Base-by-base conservation (phyloP, 1,284 basidiomycete species). In the Trichosporon ovoides region DNA sequence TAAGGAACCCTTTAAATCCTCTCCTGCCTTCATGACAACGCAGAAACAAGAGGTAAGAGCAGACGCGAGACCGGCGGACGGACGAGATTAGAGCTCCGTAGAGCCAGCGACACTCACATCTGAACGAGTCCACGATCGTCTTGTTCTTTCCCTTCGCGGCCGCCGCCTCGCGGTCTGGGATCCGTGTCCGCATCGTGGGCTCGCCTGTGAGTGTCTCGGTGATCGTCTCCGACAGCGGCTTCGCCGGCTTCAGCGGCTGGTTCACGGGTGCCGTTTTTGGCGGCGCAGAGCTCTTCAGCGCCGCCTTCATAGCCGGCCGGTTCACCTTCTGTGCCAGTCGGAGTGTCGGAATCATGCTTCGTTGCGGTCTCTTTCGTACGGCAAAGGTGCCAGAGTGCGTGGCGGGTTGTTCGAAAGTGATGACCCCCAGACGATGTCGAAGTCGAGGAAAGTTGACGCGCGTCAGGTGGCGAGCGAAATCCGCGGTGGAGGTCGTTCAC, bases 121-220 rank as follows among this genome's bases (percentile, higher is more conserved):
- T 22, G 43, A 48, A 48, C 7, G 43, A 48, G 43, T 48, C 43
- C 7, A 48, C 22, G n/a, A 48, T 48, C 16, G 22, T 48, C 43
- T 48, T 48, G 43, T 48, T 48, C 43, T 48, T 48, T 13, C 43
- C 43, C 43, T 48, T 48, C 13, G 43, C 43, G 16, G 43, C 43
- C 12, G 43, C 43, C 13, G 43, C 16, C 43, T 48, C 22, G 12
- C 43, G 43, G 12, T 48, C 43, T 2, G 43, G 28, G 2, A 48
- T 14, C 16, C 14, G 28, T 11, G 24, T 22, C 16, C 28, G 24
- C 43, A 16, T 22, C 14, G 43, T 24, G 14, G 43, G 24, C 43
- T 48, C 24, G 3, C 43, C 43, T 6, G 43, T 48, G 24, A 48
- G 22, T 22, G 24, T 11, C 43, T 31, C 43, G 22, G 28, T 31